Evolutionary conservation across 2,329 filamentous ascomycete species (phyloP).

Genomic region (Aphanocladium album): DNA sequence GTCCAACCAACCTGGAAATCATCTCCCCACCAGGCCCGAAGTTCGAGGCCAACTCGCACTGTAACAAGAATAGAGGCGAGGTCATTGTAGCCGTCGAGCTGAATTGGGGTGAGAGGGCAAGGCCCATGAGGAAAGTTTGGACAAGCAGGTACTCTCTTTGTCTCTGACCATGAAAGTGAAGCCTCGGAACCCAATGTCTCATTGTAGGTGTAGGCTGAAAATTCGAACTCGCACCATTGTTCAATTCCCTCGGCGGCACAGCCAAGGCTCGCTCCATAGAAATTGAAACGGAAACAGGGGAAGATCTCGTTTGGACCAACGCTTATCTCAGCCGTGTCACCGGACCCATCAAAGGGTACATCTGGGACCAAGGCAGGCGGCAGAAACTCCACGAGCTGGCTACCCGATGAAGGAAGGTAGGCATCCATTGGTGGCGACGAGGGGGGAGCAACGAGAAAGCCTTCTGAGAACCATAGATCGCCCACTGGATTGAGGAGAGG

Average conservation of each 20-base stretch:
- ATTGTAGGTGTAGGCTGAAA: constrained; percentile 37
- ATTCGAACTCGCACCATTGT: constrained; percentile 36
- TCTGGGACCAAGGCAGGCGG: constrained; percentile 30
- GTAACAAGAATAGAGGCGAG: constrained; percentile 35
- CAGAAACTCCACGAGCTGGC: constrained; percentile 36
- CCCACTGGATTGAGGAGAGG: constrained; percentile 36
- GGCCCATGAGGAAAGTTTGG: constrained; percentile 27
- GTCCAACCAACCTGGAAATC: constrained; percentile 37
- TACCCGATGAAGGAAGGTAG: constrained; percentile 34
- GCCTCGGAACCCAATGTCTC: constrained; percentile 27
- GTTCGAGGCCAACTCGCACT: constrained; percentile 31
- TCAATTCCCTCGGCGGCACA: constrained; percentile 32
- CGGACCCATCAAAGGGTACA: constrained; percentile 19
- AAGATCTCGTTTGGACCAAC: constrained; percentile 33
- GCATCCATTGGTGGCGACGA: constrained; percentile 27
- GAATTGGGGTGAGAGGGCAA: constrained; percentile 31
- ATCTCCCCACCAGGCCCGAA: constrained; percentile 38
- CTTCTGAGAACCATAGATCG: constrained; percentile 38
- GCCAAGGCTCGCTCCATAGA: constrained; percentile 34
- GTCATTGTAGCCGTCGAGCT: constrained; percentile 33
- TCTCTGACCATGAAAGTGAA: constrained; percentile 36
- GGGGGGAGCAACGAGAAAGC: constrained; percentile 34
- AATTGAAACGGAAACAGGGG: constrained; percentile 35
- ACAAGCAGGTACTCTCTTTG: constrained; percentile 34
- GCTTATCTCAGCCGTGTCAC: constrained; percentile 35